These are phyloP conservation scores for Lathyrus aphaca DNA, from an alignment of 306 rosid genomes.

Conservation along the genomic window DNA sequence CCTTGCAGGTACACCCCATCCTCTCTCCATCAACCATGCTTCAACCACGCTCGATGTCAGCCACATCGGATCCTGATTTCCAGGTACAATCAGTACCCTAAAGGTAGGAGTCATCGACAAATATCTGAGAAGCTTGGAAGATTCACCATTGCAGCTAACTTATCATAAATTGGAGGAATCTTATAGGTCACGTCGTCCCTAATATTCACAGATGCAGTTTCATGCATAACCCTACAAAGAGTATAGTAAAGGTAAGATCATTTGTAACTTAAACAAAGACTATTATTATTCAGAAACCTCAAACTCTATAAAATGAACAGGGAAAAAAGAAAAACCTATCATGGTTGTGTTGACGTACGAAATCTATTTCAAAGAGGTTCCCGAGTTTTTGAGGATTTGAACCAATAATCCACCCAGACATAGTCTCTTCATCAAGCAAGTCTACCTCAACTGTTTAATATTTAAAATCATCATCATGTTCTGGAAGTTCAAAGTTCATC, in stretches of 20 bases:
- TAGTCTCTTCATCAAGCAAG: conserved; percentile 58
- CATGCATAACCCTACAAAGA: conserved; percentile 68
- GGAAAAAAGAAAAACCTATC: conserved; percentile 64
- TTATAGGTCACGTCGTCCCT: conserved; percentile 83
- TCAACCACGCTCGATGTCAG: too few relatives aligned
- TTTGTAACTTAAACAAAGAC: conserved; percentile 5
- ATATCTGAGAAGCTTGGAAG: conserved; percentile 89
- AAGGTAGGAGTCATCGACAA: conserved; percentile 80
- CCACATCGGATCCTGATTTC: too few relatives aligned
- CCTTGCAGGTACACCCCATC: too few relatives aligned
- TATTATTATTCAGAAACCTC: conserved; percentile 17
- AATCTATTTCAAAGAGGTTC: conserved; percentile 57
- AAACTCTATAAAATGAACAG: conserved; percentile 30
- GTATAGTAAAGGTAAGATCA: conserved; percentile 31
- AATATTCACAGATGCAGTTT: conserved; percentile 84
- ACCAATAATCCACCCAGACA: conserved; percentile 69
- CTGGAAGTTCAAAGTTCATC: conserved; percentile 93
- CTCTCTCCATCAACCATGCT: too few relatives aligned
- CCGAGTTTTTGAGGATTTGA: conserved; percentile 58
- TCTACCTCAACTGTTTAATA: conserved; percentile 88
- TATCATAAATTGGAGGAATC: conserved; percentile 92
- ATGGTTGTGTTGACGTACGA: conserved; percentile 42
- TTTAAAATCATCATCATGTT: conserved; percentile 84
- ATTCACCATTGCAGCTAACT: conserved; percentile 60
- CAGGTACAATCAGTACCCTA: too few relatives aligned